Percentiles rank a stretch among this genome's conserved stretches.
phyloP scores from a whole-genome alignment of 257 asterid species.

The Nicotiana undulata region DNA sequence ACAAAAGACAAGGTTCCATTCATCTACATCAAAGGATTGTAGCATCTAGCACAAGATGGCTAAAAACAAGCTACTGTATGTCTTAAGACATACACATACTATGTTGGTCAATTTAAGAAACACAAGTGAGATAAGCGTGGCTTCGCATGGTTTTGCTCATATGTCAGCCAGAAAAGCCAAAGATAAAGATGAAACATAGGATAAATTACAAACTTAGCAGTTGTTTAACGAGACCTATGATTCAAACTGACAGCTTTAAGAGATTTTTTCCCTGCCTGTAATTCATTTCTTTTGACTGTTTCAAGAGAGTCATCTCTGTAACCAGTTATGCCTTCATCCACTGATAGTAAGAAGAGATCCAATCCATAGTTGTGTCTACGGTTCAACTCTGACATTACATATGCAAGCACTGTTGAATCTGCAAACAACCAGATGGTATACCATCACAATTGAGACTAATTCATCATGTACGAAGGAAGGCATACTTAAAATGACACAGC shows the following conservation, averaged over 20 bases:
- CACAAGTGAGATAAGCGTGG: background rate
- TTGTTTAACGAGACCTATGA: background rate
- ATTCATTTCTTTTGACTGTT: conserved; percentile 95
- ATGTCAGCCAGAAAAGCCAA: background rate
- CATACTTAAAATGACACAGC: background rate
- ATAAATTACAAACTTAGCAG: background rate
- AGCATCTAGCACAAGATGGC: background rate
- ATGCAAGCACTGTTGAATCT: conserved; percentile 99
- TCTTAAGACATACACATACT: background rate
- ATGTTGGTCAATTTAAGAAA: background rate
- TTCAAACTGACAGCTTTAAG: background rate
- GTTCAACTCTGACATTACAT: conserved; percentile 79
- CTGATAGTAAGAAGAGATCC: conserved; percentile 89
- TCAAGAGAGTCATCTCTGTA: conserved; percentile 97
- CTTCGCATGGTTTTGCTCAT: background rate
- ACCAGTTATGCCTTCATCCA: conserved; percentile 97
- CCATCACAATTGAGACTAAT: background rate
- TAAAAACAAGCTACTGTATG: background rate
- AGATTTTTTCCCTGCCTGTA: conserved; percentile 46
- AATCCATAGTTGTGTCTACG: conserved; percentile 77
- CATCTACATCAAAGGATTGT: background rate
- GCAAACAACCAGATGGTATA: conserved; percentile 12
- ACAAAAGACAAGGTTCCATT: background rate
- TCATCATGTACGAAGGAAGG: background rate
- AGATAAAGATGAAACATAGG: background rate